Evolutionary conservation across 2,329 filamentous ascomycete genomes (phyloP), one percentile per base, ranked within the genome.

Genomic region (Didymellaceae sp.): DNA sequence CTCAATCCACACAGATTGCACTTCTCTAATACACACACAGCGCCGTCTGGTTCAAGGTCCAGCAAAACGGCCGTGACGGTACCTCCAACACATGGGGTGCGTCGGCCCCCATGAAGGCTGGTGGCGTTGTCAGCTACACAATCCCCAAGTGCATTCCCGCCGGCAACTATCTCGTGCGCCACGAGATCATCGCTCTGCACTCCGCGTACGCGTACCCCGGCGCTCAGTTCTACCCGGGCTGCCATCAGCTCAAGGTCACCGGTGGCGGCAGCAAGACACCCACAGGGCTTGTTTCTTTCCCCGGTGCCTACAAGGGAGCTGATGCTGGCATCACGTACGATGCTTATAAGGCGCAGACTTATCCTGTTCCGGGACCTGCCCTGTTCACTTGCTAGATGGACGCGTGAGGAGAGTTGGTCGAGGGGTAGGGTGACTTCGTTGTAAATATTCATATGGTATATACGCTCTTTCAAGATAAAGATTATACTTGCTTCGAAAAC

Each of bases 81-180:
- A 82, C 79, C 0, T 75, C 75, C n/a, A 73, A 77, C 60, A 75
- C 62, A 26, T 83, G 81, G 80, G 80, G 55, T 40, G 48, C 77
- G 67, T 75, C 70, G 11, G 62, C 74, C 1, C 67, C 81, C 6
- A 80, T 80, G 74, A 72, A 70, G 11, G 61, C 72, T 7, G 75
- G 73, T 26, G 78, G 76, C 54, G 61, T 69, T 2, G 75, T 77
- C 52, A 70, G 71, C 33, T 84, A 83, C 73, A 81, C 77, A n/a
- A 80, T 84, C 56, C 82, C 82, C 4, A 70, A 71, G 11, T 82
- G 78, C 68, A 73, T 84, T 30, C 71, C 76, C 33, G 68, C 77
- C 0, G 82, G 82, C 1, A 80, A 80, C 74, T 84, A 84, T 67
- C 78, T 84, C 45, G 80, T 84, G 18, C 80, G 82, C 39, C 82